Base-by-base conservation (phyloP, 495 filamentous ascomycete species). In the Aspergillus asperescens region DNA sequence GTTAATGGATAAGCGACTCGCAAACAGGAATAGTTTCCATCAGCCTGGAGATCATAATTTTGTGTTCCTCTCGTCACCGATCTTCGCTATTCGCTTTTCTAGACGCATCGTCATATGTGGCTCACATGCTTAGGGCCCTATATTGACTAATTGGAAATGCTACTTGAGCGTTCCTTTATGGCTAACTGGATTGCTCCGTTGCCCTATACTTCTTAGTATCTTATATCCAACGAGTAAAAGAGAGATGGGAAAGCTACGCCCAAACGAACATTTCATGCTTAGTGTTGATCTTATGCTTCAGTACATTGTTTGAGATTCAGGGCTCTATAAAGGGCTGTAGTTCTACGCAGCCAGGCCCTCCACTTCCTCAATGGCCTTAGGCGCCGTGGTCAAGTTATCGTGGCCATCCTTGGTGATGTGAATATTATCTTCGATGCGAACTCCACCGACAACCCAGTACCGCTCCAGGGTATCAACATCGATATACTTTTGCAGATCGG, bases 401-500 rank as follows among this genome's bases (percentile, higher is more conserved):
- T 77, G 81, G 0, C 91, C 90, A 16, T 76, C 72, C 65, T 86
- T 78, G 38, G 86, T 93, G 57, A 96, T 81, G 50, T 90, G 73
- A 32, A 96, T 70, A 63, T 96, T 72, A 66, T 82, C 83, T 73
- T 87, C 84, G 52, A 87, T 86, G 50, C 84, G 75, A 29, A 96
- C 88, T 50, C 91, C 91, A 32, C 91, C 91, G 6, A 95, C 90
- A 48, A 81, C 81, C 91, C 90, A 96, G 66, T 92, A 96, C 56
- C 74, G 79, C 40, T 91, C 82, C 56, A 96, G 59, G 24, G 91
- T 85, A 16, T 75, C 73, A 27, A 77, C 68, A 61, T 95, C 79
- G 55, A 96, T 92, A 58, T 82, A 90, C 56, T 84, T 78, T 8
- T 78, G 68, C 58, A 88, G 80, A 54, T 83, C 82, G 6, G 78